Percentiles rank a stretch among this genome's conserved stretches.
Evolutionary conservation across 257 asterid species (phyloP).

Genomic region (Ehretia macrophylla): DNA sequence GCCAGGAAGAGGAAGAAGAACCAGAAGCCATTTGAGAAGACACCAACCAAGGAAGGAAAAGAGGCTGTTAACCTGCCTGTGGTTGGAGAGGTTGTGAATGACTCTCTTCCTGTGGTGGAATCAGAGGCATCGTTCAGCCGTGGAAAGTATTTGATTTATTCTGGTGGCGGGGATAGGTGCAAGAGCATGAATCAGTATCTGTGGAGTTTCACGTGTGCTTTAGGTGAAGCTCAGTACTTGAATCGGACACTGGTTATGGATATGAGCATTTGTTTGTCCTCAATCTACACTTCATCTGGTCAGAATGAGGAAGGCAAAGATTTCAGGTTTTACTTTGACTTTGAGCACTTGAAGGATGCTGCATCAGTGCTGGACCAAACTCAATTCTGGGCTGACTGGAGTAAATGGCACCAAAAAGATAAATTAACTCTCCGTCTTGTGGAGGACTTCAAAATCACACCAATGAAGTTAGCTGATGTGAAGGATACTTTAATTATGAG

Average conservation of each 20-base stretch:
- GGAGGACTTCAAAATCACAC: constrained; percentile 57
- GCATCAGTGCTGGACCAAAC: constrained; percentile 61
- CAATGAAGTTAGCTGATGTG: constrained; percentile 51
- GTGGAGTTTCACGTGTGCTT: constrained; percentile 80
- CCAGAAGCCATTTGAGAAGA: constrained; percentile 55
- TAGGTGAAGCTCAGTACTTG: constrained; percentile 90
- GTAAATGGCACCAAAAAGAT: constrained; percentile 47
- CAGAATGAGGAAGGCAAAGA: constrained; percentile 83
- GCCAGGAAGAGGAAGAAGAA: constrained; percentile 64
- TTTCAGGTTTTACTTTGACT: constrained; percentile 76
- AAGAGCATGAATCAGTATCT: constrained; percentile 72
- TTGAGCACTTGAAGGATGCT: constrained; percentile 70
- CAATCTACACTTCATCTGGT: constrained; percentile 57
- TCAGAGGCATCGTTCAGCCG: constrained; percentile 52
- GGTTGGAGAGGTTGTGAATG: constrained; percentile 52
- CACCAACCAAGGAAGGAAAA: constrained; percentile 27
- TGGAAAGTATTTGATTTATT: constrained; percentile 68
- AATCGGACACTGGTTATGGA: constrained; percentile 89
- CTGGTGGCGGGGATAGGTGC: constrained; percentile 86
- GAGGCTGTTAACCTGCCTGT: constrained; percentile 53
- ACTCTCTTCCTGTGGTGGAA: constrained; percentile 46
- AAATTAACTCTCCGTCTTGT: constrained; percentile 60
- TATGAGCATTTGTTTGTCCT: constrained; percentile 61
- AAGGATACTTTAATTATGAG: constrained; percentile 63
- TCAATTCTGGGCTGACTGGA: constrained; percentile 70